Base-by-base conservation (phyloP, 2,329 filamentous ascomycete species). In the Aspergillus ruber region DNA sequence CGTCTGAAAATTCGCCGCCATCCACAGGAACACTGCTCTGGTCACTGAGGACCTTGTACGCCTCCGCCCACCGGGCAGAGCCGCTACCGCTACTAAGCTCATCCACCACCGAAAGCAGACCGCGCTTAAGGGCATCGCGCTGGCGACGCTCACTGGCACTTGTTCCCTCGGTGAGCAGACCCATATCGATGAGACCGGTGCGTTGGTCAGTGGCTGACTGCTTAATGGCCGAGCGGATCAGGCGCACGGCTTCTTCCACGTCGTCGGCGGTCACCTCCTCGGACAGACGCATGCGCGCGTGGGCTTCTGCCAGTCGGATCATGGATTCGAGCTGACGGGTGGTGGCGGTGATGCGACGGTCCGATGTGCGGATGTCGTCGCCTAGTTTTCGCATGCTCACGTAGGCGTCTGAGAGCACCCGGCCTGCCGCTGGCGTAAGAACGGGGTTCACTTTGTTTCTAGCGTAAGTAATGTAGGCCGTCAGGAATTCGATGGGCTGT, bases 321-420 rank as follows among this genome's bases (percentile, higher is more conserved):
- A 98, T 98, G 41, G 86, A 93, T 72, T 98, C 94, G 5, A 98
- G 79, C 71, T 98, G 93, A 64, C 93, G 83, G 0, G 94, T 98
- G 3, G 93, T 98, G 36, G 93, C 93, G 0, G 93, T 98, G 72
- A 98, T 98, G 56, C 93, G 88, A 69, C 94, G 91, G 70, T 98
- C 94, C 3, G 88, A 82, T 2, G 90, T 80, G 43, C 91, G 88
- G 32, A 91, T 85, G 59, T 90, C 86, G 57, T 90, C 85, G 42
- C 93, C 93, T 0, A 98, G 83, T 62, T 90, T 88, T 55, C 93
- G 90, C 89, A 98, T 96, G 51, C 86, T 86, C 41, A 97, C 87
- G 64, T 98, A 98, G 25, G 89, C 82, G 38, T 87, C 80, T 1
- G 94, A 85, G 3, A 98, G 83, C 44, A 90, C 89, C 52, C 84